These are phyloP conservation scores for Omphalea diandra DNA, from an alignment of 441 rosid species.

Conservation along the genomic window DNA sequence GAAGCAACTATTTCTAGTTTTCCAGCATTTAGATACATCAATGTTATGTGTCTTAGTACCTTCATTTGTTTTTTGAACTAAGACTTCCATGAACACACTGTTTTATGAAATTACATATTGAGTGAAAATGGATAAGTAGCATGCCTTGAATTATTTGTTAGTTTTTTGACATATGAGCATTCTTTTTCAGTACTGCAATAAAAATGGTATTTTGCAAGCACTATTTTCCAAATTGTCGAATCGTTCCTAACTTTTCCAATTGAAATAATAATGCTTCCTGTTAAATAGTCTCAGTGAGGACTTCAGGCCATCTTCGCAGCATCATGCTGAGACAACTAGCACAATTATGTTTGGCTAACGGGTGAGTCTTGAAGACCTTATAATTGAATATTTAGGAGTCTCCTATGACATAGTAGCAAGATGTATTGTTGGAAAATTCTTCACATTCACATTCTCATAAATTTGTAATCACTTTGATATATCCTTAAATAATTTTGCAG, in stretches of 20 bases:
- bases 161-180: neutral
- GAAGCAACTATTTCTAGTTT: neutral
- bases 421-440: neutral
- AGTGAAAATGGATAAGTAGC: neutral
- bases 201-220: neutral
- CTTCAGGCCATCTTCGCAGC: conserved; percentile 82
- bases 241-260: conserved; percentile 16
- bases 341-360: conserved; percentile 94
- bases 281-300: conserved; percentile 77
- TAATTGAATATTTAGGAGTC: neutral
- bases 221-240: neutral
- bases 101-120: neutral
- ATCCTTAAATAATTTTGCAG: neutral
- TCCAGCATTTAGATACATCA: neutral
- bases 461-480: neutral
- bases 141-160: neutral
- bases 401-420: neutral
- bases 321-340: conserved; percentile 84
- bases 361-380: conserved; percentile 46
- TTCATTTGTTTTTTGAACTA: too few species aligned
- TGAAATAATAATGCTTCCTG: conserved; percentile 18
- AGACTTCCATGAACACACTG: neutral
- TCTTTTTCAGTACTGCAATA: neutral
- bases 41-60: neutral
- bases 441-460: neutral